phyloP scores from a whole-genome alignment of 2,329 filamentous ascomycete genomes.

The Aureobasidium sp. region DNA sequence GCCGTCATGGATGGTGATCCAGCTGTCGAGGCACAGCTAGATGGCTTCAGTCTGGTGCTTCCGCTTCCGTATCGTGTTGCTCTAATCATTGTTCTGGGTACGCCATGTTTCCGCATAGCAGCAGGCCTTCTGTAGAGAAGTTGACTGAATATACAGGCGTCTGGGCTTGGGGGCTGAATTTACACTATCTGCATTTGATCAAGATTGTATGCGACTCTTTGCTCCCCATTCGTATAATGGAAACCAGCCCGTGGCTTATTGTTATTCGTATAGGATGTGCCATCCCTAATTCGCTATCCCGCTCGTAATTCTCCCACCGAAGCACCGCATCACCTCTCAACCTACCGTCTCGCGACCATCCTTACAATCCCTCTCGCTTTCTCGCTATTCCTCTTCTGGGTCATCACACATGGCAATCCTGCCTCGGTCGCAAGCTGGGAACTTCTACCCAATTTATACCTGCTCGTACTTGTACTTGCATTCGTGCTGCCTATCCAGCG shows the following conservation, averaged over 20 bases:
- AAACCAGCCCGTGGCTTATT: not conserved
- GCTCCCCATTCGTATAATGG: not conserved
- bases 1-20: slow-evolving; percentile 75
- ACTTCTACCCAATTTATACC: slow-evolving; percentile 87
- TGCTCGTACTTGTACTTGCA: slow-evolving; percentile 74
- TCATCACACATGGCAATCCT: slow-evolving; percentile 75
- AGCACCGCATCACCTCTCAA: slow-evolving; percentile 79
- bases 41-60: slow-evolving; percentile 87
- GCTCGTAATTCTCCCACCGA: slow-evolving; percentile 75
- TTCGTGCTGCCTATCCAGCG: slow-evolving; percentile 76
- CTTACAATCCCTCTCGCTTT: slow-evolving; percentile 75
- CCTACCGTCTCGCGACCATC: slow-evolving; percentile 85
- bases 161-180: slow-evolving; percentile 95
- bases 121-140: not conserved
- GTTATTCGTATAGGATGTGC: slow-evolving; percentile 71
- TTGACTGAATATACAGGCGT: slow-evolving; percentile 64
- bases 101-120: slow-evolving; percentile 29
- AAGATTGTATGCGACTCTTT: slow-evolving; percentile 68
- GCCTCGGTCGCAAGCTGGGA: slow-evolving; percentile 80
- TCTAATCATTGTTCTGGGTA: slow-evolving; percentile 87
- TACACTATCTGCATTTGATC: slow-evolving; percentile 82
- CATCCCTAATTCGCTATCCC: slow-evolving; percentile 87
- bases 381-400: slow-evolving; percentile 87
- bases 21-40: slow-evolving; percentile 72
- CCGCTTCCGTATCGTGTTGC: slow-evolving; percentile 92